Evolutionary conservation across 1,284 basidiomycete species (phyloP), one percentile per base, ranked within the genome.

Genomic region (Irpex sp.): DNA sequence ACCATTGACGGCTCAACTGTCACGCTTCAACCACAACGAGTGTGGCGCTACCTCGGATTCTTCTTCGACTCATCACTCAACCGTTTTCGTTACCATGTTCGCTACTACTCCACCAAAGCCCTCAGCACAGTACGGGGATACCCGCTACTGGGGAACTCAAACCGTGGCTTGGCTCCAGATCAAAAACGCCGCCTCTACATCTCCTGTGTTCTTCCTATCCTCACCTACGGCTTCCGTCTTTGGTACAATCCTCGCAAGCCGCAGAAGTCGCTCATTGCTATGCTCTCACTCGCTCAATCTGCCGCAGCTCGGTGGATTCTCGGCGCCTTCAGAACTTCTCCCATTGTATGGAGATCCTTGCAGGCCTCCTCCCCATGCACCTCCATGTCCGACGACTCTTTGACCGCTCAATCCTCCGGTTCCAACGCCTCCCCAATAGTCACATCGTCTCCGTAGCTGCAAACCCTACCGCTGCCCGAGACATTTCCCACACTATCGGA

Each of bases 71-170:
- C 61, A 0, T 59, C 65, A 16, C 71, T 76, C 2, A 21, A 14
- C 0, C n/a, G n/a, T n/a, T 75, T 74, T 61, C 60, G 64, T 19
- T 59, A 65, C 4, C 74, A 75, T 47, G 62, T 73, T 12, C 53
- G 66, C 39, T 59, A 61, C n/a, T 65, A 71, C 36, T 64, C 67
- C 0, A 64, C 59, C 3, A 45, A 45, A 18, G 42, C 42, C 42
- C 42, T 45, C 42, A 45, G 42, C 42, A 45, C 42, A 12, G 42
- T 45, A 12, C 42, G n/a, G n/a, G 42, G 42, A 14, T 45, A 18
- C 42, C 42, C 42, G 14, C 4, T 45, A 18, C 42, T 45, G 42
- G 42, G 42, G 14, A 45, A 45, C 42, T 45, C 42, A 2, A 45
- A 45, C n/a, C n/a, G 42, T 18, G 42, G 42, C 42, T 18, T 45